Evolutionary conservation across 371 early-diverging fungal genomes (phyloP), one percentile per base, ranked within the genome.

Genomic region (Mortierella sp.): DNA sequence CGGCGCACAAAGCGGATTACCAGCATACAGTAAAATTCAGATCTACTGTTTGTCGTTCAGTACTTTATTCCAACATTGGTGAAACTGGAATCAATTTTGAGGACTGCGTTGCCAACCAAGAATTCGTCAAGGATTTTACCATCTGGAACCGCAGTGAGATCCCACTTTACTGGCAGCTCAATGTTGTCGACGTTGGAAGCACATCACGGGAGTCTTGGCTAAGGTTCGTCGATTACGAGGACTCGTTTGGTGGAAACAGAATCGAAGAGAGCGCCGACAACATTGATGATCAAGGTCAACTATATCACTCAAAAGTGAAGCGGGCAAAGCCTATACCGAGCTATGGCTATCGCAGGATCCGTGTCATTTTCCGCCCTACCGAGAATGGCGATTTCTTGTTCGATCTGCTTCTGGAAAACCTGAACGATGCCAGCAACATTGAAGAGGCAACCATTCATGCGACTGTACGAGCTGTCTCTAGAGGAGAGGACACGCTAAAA

Each of bases 61-160:
- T 96, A 15, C 85, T 98, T 28, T 95, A 95, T 88, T 94, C 95
- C 58, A 96, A 97, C 74, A 91, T 96, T 74, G 90, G 93, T 16
- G 96, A 96, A 55, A 94, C 94, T 16, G 98, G 97, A 16, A 86
- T 98, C 38, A 91, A 91, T 67, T 96, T 98, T 85, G 97, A 97
- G 62, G 97, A 97, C 78, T 97, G 98, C 76, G 92, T 97, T 9
- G 86, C 93, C 16, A 97, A 97, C 16, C 93, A 91, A 40, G 92
- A 92, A 7, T 97, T 96, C 74, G 92, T 94, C 85, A 94, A 94
- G 65, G 95, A 96, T 66, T 95, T 98, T 72, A 92, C 93, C 0
- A 89, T 98, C 21, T 92, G 92, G 84, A 98, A 98, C 84, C 90
- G 93, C 41, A 96, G 97, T 11, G 96, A 94, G 67, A 96, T 97